Evolutionary conservation across 768 basidiomycete genomes (phyloP).

Genomic region (Nevesoporus exiguus): DNA sequence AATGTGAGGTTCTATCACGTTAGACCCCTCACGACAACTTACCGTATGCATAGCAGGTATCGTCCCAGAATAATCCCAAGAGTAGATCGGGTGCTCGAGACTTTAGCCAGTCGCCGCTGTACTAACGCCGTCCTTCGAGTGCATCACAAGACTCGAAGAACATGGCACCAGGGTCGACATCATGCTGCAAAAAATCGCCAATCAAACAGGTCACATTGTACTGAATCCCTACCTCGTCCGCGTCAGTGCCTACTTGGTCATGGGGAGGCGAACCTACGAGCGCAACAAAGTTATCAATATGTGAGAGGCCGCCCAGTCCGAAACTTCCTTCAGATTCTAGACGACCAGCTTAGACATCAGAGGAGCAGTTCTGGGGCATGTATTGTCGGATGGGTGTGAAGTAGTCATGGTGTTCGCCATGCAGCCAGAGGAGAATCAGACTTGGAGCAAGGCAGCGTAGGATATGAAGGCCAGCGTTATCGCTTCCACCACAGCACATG

Average conservation of each 20-base stretch:
- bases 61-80: constrained; percentile 61
- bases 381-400: constrained; percentile 66
- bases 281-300: constrained; percentile 67
- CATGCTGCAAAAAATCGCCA: constrained; percentile 64
- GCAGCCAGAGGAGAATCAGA: neutral
- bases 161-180: constrained; percentile 37
- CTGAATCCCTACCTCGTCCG: too few species aligned
- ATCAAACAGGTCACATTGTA: constrained; percentile 55
- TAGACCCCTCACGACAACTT: constrained; percentile 25
- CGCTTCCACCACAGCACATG: constrained; percentile 48
- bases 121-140: constrained; percentile 36
- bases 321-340: constrained; percentile 53
- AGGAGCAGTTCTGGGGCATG: constrained; percentile 73
- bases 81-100: constrained; percentile 51
- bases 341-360: constrained; percentile 67
- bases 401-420: constrained; percentile 39
- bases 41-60: constrained; percentile 46
- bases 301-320: constrained; percentile 53
- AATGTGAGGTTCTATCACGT: too few species aligned
- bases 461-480: constrained; percentile 33
- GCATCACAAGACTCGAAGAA: constrained; percentile 42
- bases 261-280: constrained; percentile 41
- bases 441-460: neutral
- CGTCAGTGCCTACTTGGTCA: too few species aligned
- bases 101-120: constrained; percentile 57